Percentiles rank a stretch among this genome's conserved stretches.
phyloP scores from a whole-genome alignment of 345 rosid species.

The Hypericum perforatum region DNA sequence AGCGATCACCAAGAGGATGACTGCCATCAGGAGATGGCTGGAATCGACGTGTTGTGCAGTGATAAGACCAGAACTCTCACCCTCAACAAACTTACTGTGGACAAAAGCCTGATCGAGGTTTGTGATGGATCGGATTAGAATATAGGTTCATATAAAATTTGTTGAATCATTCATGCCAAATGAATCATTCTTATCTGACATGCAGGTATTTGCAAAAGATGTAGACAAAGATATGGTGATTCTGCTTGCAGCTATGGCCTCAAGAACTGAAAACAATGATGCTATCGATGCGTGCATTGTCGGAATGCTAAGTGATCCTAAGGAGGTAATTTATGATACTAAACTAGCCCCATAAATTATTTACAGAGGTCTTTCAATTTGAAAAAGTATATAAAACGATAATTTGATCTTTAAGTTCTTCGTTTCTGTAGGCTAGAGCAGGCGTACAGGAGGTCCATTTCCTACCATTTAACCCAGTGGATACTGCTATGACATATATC shows the following conservation, averaged over 20 bases:
- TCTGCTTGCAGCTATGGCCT: conserved; percentile 67
- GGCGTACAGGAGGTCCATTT: conserved; percentile 69
- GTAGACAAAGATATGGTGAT: conserved; percentile 47
- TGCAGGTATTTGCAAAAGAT: conserved; percentile 47
- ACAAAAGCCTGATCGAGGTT: conserved; percentile 66
- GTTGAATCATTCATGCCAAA: not conserved
- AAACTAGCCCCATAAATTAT: not conserved
- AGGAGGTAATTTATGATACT: conserved; percentile 27
- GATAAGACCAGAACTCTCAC: conserved; percentile 90
- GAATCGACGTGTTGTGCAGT: conserved; percentile 80
- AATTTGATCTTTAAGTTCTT: not conserved
- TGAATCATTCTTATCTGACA: not conserved
- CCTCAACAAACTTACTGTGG: conserved; percentile 81
- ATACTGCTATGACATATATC: conserved; percentile 70
- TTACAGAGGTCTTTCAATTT: no score
- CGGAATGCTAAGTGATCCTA: conserved; percentile 48
- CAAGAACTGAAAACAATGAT: conserved; percentile 78
- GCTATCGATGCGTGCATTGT: conserved; percentile 63
- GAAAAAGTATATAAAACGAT: no score
- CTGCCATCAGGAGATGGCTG: conserved; percentile 89
- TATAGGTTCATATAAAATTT: not conserved
- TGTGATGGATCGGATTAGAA: not conserved
- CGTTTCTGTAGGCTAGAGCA: conserved; percentile 47
- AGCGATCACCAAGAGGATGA: conserved; percentile 84
- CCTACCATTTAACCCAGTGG: conserved; percentile 82